phyloP scores from a whole-genome alignment of 2,329 filamentous ascomycete genomes.

The Gnomoniopsis smithogilvyi region DNA sequence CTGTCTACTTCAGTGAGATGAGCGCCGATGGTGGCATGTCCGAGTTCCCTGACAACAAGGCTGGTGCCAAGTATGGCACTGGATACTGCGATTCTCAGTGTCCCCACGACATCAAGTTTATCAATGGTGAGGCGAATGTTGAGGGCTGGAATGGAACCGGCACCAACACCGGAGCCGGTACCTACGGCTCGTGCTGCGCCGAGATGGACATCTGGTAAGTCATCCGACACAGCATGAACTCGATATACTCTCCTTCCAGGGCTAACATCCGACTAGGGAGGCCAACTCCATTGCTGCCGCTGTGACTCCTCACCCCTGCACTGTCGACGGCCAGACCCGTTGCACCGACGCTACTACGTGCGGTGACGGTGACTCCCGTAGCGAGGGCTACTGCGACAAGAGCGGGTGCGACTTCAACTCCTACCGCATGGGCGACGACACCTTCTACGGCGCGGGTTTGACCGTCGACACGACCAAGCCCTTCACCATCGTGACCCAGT shows the following conservation, averaged over 20 bases:
- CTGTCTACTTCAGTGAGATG: conserved; percentile 57
- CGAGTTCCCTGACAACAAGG: conserved; percentile 44
- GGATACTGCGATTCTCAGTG: conserved; percentile 54
- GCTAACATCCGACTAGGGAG: conserved; percentile 31
- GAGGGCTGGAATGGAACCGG: conserved; percentile 46
- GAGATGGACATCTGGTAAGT: conserved; percentile 57
- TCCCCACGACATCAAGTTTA: conserved; percentile 30
- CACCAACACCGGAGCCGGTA: conserved; percentile 48
- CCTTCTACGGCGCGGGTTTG: conserved; percentile 53
- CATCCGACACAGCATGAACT: background rate
- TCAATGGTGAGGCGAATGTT: conserved; percentile 34
- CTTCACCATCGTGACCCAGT: conserved; percentile 59
- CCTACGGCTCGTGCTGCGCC: conserved; percentile 52
- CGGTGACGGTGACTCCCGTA: conserved; percentile 41
- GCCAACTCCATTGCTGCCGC: conserved; percentile 57
- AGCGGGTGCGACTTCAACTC: conserved; percentile 62
- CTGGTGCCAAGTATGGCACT: conserved; percentile 53
- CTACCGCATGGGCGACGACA: conserved; percentile 54
- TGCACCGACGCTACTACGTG: conserved; percentile 43
- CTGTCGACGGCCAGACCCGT: conserved; percentile 37
- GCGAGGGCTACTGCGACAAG: conserved; percentile 55
- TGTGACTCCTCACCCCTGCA: conserved; percentile 57
- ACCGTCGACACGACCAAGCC: conserved; percentile 51
- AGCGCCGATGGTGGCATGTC: conserved; percentile 49
- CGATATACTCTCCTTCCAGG: background rate